Evolutionary conservation across 257 asterid genomes (phyloP), one percentile per base, ranked within the genome.

Genomic region (Salvia miltiorrhiza): DNA sequence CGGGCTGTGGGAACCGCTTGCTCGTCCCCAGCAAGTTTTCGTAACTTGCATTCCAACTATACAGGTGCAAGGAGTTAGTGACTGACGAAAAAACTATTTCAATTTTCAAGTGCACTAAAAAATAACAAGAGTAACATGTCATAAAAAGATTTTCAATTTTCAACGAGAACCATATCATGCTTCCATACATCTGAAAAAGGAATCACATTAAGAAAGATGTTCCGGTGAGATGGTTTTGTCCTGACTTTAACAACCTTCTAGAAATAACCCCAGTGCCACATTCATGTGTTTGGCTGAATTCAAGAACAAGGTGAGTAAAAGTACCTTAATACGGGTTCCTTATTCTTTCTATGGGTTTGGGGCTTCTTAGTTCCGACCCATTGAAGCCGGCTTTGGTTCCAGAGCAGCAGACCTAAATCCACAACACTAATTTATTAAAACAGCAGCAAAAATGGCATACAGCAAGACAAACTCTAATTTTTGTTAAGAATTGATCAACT

Each of bases 311-410:
- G 47, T 7, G 23, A 30, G 9, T 4, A 57, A 52, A 43, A 26
- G 30, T 45, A 89, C 96, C 84, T 80, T 73, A 87, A 79, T 58
- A 81, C 67, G 0, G 88, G 82, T 53, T 87, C 87, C 69, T 62
- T 82, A 70, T 44, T 73, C 68, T 72, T 73, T 68, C 73, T 76
- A 33, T 16, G 74, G 69, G 8, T 63, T 56, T 73, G 80, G 26
- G 85, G 45, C 72, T 56, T 74, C 62, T 81, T 77, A 28, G 65
- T 73, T 73, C 73, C 85, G 67, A 47, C 48, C 96, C 96, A 89
- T 48, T 87, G 87, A 72, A 57, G 76, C 77, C 96, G 83, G 76
- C 79, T 79, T 69, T 89, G 94, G 79, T 79, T 85, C 94, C 94
- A 87, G 48, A 71, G 82, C 43, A 73, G 77, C 68, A 75, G 79